Evolutionary conservation across 805 yeast species (phyloP), one percentile per base, ranked within the genome.

Genomic region (Teunomyces stri): DNA sequence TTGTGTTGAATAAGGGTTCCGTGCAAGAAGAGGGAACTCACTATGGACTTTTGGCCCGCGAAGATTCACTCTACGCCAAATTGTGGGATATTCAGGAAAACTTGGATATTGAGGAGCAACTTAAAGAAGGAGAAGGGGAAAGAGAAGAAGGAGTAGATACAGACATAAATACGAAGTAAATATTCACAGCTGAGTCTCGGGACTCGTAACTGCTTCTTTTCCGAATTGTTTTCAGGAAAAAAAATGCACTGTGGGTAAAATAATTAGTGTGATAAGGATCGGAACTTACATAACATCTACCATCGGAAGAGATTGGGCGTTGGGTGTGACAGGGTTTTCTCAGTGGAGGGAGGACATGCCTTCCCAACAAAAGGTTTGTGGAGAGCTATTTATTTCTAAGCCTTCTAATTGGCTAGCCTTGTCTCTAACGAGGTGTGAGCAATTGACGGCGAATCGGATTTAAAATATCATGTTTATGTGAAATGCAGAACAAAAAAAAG

Each of bases 11-110:
- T 45, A 76, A 79, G 44, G 99, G 99, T 6, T 49, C 64, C 4
- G 96, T 94, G 12, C 81, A 77, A 37, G 99, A 94, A 62, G 92
- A 89, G 65, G 99, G 99, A 30, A 81, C 83, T 0, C 99, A 94
- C 63, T 65, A 69, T 30, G 78, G 74, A 20, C 75, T 94, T 28
- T 63, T 94, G 43, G 66, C 62, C 7, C 68, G 70, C 37, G 71
- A 72, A 0, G 70, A 68, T 5, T 84, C 96, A 0, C 70, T 92
- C 44, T 94, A 94, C 66, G 75, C 80, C 18, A 84, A 83, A 50
- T 74, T 94, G 59, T 94, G 99, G 99, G 79, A 84, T 57, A 89
- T 95, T 39, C 99, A 94, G 70, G 97, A 92, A 64, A 79, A 84
- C 55, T 67, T 86, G 85, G 52, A 49, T 28, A 45, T 52, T 6